These are phyloP conservation scores for Leptoxyphium fumago DNA, from an alignment of 2,329 filamentous ascomycete genomes.

Conservation along the genomic window DNA sequence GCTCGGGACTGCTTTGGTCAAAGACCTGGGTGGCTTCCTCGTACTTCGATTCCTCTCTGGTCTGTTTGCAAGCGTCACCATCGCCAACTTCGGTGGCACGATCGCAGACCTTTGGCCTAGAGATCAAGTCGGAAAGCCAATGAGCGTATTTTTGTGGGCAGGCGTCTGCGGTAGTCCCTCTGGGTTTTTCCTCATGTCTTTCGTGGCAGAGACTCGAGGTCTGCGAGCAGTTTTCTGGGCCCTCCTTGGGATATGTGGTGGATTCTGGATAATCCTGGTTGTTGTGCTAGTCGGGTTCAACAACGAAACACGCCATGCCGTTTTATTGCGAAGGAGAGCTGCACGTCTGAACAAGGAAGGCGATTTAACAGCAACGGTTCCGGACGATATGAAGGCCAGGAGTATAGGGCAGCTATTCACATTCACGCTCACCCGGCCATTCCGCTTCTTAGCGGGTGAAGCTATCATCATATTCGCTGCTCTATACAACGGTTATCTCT, in stretches of 20 bases:
- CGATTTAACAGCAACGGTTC: slow-evolving; percentile 10
- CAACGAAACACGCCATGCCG: slow-evolving; percentile 30
- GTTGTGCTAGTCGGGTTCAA: slow-evolving; percentile 22
- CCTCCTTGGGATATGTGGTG: too few relatives aligned
- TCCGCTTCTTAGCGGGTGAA: slow-evolving; percentile 32
- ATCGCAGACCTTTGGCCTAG: slow-evolving; percentile 34
- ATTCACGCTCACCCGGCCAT: slow-evolving; percentile 31
- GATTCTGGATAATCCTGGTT: slow-evolving; percentile 1
- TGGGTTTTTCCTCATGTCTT: not conserved
- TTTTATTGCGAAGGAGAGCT: slow-evolving; percentile 24
- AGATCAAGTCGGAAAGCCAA: slow-evolving; percentile 28
- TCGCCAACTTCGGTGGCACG: slow-evolving; percentile 29
- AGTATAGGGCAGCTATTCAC: slow-evolving; percentile 26
- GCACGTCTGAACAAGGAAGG: slow-evolving; percentile 11
- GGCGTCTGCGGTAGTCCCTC: slow-evolving; percentile 27
- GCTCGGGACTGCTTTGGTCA: slow-evolving; percentile 28
- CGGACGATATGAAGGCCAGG: slow-evolving; percentile 25
- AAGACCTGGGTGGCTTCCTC: slow-evolving; percentile 28
- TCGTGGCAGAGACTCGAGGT: too few relatives aligned
- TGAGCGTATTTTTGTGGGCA: slow-evolving; percentile 28
- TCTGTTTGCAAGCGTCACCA: slow-evolving; percentile 28
- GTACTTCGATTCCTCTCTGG: slow-evolving; percentile 30
- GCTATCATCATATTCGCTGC: slow-evolving; percentile 35
- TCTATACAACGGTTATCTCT: slow-evolving; percentile 35
- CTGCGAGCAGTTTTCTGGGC: too few relatives aligned